Base-by-base conservation (phyloP, 2,329 filamentous ascomycete species). In the Diaporthe amygdali region DNA sequence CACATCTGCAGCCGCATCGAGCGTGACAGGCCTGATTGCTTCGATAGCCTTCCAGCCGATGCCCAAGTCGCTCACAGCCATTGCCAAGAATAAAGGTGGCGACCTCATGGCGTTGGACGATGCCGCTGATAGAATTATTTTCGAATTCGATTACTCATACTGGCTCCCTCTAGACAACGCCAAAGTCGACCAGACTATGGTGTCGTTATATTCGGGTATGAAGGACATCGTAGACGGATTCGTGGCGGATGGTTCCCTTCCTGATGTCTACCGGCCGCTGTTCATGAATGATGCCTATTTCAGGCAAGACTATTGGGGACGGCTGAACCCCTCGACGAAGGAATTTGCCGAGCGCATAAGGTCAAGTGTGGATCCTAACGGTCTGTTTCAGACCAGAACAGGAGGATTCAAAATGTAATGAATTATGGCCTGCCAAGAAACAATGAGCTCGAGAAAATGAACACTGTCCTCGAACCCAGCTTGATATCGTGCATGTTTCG, bases 111-210 rank as follows among this genome's bases (percentile, higher is more conserved):
- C 82, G 68, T 71, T 81, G 0, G 82, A 85, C 67, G 79, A 80
- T 10, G 76, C 77, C 46, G 77, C 79, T 39, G 81, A 85, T 74
- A 79, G 81, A 32, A 78, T 85, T 71, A 78, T 86, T 49, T 72
- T 86, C 32, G 83, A 85, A 78, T 74, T 84, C 41, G 82, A 84
- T 75, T 85, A 83, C 74, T 82, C 79, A 72, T 84, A 82, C 74
- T 54, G 76, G 30, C 71, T 72, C n/a, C n/a, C n/a, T 34, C 75
- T 76, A 54, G 79, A 83, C 67, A 78, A 78, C 64, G 67, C 67
- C 25, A 69, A 71, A 32, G 77, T 84, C 56, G 81, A 83, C 64
- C 51, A 63, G 17, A 78, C 78, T 14, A 83, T 83, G 81, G 76
- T 77, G 68, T 75, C 77, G 30, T 80, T 81, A 20, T 83, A 83